phyloP scores from a whole-genome alignment of 1,284 basidiomycete genomes.

The Cryptococcus sp. region DNA sequence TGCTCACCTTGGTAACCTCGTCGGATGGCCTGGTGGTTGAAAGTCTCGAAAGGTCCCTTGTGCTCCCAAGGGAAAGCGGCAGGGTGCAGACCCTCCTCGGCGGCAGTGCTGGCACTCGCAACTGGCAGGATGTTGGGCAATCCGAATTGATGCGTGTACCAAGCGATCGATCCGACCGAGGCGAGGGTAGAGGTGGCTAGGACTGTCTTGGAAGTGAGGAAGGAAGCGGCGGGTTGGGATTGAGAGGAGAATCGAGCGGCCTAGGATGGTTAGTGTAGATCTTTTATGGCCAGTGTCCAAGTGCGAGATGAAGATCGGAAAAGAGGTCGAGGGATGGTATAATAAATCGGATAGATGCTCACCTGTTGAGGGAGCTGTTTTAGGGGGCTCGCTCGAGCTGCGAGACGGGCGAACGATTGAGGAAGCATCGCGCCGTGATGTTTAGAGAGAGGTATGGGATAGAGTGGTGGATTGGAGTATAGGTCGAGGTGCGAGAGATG shows the following conservation, averaged over 20 bases:
- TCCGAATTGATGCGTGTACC: slow-evolving; percentile 95
- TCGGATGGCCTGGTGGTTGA: slow-evolving; percentile 90
- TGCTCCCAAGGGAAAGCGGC: slow-evolving; percentile 86
- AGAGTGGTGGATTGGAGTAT: neutral
- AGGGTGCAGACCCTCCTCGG: slow-evolving; percentile 93
- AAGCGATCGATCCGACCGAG: slow-evolving; percentile 82
- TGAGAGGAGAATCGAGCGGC: slow-evolving; percentile 41
- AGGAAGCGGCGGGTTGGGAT: slow-evolving; percentile 19
- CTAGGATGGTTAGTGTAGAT: neutral
- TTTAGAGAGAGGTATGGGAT: slow-evolving; percentile 3
- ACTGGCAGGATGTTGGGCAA: slow-evolving; percentile 76
- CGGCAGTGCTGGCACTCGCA: slow-evolving; percentile 81
- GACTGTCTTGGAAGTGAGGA: slow-evolving; percentile 62
- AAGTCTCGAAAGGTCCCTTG: slow-evolving; percentile 78
- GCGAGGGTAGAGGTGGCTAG: slow-evolving; percentile 70
- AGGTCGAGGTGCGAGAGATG: too few species aligned
- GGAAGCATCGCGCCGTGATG: slow-evolving; percentile 32
- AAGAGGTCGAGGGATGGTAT: neutral
- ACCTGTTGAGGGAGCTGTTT: slow-evolving; percentile 10
- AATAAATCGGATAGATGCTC: neutral
- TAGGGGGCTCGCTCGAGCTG: slow-evolving; percentile 28
- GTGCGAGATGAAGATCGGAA: neutral
- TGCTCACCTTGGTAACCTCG: slow-evolving; percentile 73
- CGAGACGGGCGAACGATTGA: slow-evolving; percentile 39
- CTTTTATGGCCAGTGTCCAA: neutral